A percentile compares a stretch with the other conserved stretches of the same genome.
These are phyloP conservation scores for Komagataea norvegica DNA, from an alignment of 1,139 yeast genomes.

Conservation along the genomic window DNA sequence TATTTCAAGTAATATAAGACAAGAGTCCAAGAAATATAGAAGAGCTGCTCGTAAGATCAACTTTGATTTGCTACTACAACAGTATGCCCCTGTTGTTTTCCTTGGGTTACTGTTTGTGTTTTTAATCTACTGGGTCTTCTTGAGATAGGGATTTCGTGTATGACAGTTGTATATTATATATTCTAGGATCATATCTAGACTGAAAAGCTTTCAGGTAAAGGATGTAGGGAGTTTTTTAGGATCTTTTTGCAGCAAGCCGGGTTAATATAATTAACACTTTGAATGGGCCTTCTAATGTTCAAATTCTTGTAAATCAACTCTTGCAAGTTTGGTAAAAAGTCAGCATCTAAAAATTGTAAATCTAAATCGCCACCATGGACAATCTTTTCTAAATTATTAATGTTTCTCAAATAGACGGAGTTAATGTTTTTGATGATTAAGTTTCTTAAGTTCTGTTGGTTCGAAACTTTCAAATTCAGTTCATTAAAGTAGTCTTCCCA, in stretches of 20 bases:
- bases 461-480: slow-evolving; percentile 3
- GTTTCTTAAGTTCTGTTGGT: slow-evolving; percentile 1
- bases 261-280: slow-evolving; percentile 9
- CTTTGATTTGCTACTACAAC: slow-evolving; percentile 80
- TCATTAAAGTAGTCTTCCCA: slow-evolving; percentile 9
- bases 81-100: slow-evolving; percentile 82
- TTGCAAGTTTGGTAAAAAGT: slow-evolving; percentile 8
- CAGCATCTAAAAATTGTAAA: slow-evolving; percentile 10
- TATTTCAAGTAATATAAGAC: slow-evolving; percentile 71
- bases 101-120: slow-evolving; percentile 70
- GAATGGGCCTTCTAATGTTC: slow-evolving; percentile 7
- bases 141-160: slow-evolving; percentile 31
- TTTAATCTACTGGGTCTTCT: slow-evolving; percentile 76
- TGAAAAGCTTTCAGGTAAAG: slow-evolving; percentile 4
- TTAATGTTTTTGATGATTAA: slow-evolving; percentile 5
- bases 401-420: slow-evolving; percentile 5
- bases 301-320: slow-evolving; percentile 7
- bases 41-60: slow-evolving; percentile 89
- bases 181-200: not conserved
- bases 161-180: not conserved
- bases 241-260: slow-evolving; percentile 5
- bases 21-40: slow-evolving; percentile 82
- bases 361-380: slow-evolving; percentile 10
- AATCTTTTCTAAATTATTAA: slow-evolving; percentile 1
- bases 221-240: slow-evolving; percentile 5